These are phyloP conservation scores for Epichloe brachyelytri DNA, from an alignment of 2,329 filamentous ascomycete species.

Conservation along the genomic window DNA sequence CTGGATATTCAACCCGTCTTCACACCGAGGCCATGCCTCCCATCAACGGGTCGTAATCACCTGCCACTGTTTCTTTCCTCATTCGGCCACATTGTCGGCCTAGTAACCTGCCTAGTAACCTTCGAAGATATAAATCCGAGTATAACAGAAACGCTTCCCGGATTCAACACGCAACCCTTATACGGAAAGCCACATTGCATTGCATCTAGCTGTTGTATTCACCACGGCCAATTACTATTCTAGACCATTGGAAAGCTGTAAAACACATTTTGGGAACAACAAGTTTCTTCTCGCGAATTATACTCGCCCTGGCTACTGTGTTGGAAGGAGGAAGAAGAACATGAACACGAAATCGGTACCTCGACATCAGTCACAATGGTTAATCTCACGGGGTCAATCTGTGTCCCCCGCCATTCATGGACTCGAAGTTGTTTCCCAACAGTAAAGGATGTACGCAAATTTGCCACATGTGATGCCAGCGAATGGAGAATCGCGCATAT, in stretches of 20 bases:
- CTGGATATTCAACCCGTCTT: background rate
- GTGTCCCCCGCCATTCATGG: constrained; percentile 60
- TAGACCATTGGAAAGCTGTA: background rate
- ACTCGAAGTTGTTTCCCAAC: constrained; percentile 44
- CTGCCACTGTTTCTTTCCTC: background rate
- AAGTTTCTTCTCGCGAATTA: background rate
- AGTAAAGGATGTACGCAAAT: constrained; percentile 48
- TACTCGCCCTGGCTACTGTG: background rate
- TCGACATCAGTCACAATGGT: constrained; percentile 13
- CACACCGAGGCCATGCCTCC: constrained; percentile 1
- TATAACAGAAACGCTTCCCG: background rate
- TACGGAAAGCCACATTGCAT: background rate
- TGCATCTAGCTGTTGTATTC: background rate
- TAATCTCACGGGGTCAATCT: constrained; percentile 24
- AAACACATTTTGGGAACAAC: background rate
- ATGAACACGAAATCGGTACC: background rate
- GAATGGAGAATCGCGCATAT: background rate
- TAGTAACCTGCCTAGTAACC: background rate
- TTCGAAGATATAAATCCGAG: background rate
- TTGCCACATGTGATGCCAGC: constrained; percentile 3
- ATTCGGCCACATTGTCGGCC: background rate
- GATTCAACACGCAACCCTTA: background rate
- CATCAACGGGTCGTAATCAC: background rate
- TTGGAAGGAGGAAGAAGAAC: background rate
- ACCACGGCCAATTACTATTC: background rate